Base-by-base conservation (phyloP, 345 rosid species). In the Leavenworthia alabamica region DNA sequence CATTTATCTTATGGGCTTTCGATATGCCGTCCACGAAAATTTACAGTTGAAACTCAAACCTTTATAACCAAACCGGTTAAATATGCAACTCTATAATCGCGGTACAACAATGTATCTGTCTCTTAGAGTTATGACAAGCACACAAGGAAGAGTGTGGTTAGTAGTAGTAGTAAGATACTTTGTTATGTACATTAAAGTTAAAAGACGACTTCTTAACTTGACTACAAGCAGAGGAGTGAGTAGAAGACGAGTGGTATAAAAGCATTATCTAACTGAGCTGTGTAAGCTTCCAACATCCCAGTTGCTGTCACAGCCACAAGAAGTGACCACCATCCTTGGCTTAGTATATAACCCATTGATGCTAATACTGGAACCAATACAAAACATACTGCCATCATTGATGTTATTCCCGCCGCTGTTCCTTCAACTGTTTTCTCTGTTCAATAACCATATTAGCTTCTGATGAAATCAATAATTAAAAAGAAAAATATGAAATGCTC, bases 391-490 rank as follows among this genome's bases (percentile, higher is more conserved):
- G 78, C 94, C 45, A 89, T 80, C 55, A 93, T 82, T 8, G 97
- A 86, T 24, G 86, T 80, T 73, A 93, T 85, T 37, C 99, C 97
- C 37, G 99, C 97, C 27, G 96, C 98, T 66, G 98, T 92, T 53
- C 98, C 98, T 75, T 92, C 98, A 32, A 86, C 74, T 2, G 98
- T 92, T 86, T 89, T 92, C 81, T 92, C 97, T 92, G 78, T 68
- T 51, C 32, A 9, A 56, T 5, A 16, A 49, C 36, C 10, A 11
- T 24, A 24, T 59, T 67, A 58, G 66, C 49, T 31, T 41, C 51
- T 0, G 7, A 32, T 12, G 2, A 48, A 39, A 48, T 13, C 44
- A 40, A 24, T 9, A 9, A 22, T 19, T 22, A 3, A 0, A 8
- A 35, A 60, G 14, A 3, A 56, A 56, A 32, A 39, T n/a, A 48